These are phyloP conservation scores for Jackrogersella multiformis DNA, from an alignment of 495 filamentous ascomycete genomes.

Conservation along the genomic window DNA sequence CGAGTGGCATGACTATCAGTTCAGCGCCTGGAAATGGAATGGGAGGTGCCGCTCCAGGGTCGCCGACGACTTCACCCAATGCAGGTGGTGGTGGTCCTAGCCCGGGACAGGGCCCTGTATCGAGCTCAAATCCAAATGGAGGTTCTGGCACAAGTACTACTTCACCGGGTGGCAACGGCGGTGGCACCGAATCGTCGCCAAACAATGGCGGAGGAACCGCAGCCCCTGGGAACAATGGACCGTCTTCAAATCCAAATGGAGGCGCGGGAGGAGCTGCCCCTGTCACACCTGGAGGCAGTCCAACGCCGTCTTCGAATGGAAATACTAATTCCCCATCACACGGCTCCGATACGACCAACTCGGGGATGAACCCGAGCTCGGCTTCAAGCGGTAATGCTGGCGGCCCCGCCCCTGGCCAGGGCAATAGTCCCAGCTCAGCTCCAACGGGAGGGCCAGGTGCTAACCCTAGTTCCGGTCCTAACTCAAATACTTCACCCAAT, in stretches of 20 bases:
- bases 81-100: background rate
- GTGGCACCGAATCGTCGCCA: constrained; percentile 7
- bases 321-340: constrained; percentile 1
- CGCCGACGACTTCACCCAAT: background rate
- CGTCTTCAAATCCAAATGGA: constrained; percentile 15
- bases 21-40: constrained; percentile 5
- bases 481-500: constrained; percentile 10
- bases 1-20: constrained; percentile 20
- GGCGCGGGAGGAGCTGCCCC: constrained; percentile 2
- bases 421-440: constrained; percentile 10
- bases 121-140: constrained; percentile 1
- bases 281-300: constrained; percentile 3
- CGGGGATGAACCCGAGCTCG: constrained; percentile 10
- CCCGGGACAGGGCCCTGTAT: background rate
- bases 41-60: constrained; percentile 7
- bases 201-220: constrained; percentile 7
- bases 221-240: background rate
- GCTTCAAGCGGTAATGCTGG: constrained; percentile 22
- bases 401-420: constrained; percentile 22
- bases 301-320: background rate
- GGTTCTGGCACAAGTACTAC: constrained; percentile 6
- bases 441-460: constrained; percentile 20
- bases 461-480: background rate
- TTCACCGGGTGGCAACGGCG: constrained; percentile 1
- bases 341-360: background rate